These are phyloP conservation scores for Botrytis aclada DNA, from an alignment of 2,329 filamentous ascomycete species.

Conservation along the genomic window DNA sequence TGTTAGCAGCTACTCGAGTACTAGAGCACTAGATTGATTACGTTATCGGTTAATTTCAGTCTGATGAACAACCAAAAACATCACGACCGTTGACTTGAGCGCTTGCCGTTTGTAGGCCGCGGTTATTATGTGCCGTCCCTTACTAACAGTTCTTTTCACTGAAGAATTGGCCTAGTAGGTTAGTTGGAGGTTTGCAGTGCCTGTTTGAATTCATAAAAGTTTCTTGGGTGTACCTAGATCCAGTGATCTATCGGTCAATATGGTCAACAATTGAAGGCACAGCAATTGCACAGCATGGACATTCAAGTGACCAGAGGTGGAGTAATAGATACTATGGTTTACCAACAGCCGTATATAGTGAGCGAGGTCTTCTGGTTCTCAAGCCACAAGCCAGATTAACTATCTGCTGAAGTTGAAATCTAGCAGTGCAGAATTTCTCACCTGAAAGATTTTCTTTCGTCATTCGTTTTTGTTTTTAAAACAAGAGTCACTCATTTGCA, in stretches of 20 bases:
- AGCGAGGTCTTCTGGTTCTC: background rate
- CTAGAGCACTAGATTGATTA: slow-evolving; percentile 3
- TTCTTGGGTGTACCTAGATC: background rate
- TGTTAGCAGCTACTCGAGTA: background rate
- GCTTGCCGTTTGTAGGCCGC: slow-evolving; percentile 12
- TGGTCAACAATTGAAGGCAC: background rate
- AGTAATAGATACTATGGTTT: background rate
- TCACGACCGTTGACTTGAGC: background rate
- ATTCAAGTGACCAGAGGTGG: background rate
- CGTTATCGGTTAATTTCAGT: background rate
- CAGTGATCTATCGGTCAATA: slow-evolving; percentile 1
- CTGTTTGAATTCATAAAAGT: background rate
- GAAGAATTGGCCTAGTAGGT: background rate
- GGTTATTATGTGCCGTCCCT: background rate
- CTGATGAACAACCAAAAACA: background rate
- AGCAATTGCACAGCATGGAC: slow-evolving; percentile 2
- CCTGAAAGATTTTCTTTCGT: slow-evolving; percentile 8
- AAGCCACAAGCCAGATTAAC: background rate
- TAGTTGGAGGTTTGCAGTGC: background rate
- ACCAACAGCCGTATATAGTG: slow-evolving; percentile 9
- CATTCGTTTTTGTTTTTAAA: slow-evolving; percentile 5
- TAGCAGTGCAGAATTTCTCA: background rate
- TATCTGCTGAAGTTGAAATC: slow-evolving; percentile 4
- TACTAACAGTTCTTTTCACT: background rate
- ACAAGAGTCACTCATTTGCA: background rate